Conservation (phyloP, 495 filamentous ascomycete genomes). For the Cryomyces minteri region DNA sequence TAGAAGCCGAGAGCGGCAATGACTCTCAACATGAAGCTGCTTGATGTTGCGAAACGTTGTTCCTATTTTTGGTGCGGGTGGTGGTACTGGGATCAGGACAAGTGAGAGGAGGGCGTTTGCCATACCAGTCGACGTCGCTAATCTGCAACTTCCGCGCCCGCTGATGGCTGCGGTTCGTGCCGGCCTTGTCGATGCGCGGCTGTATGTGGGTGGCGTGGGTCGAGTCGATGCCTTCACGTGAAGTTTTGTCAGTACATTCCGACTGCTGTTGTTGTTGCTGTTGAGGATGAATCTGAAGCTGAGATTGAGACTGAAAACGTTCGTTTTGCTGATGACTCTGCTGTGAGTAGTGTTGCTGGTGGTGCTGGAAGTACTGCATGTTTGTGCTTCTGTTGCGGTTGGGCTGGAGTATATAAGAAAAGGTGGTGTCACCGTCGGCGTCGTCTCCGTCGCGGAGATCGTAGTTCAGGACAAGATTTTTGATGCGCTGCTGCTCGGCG, state of each 20-base stretch:
- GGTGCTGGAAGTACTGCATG: background rate
- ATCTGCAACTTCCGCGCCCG: conserved; percentile 82
- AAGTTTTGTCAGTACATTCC: conserved; percentile 17
- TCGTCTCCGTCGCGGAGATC: conserved; percentile 70
- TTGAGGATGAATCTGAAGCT: background rate
- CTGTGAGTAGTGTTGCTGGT: no score
- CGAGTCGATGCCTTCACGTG: conserved; percentile 3
- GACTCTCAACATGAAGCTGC: no score
- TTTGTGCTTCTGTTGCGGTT: background rate
- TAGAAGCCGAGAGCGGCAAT: no score
- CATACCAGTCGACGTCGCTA: conserved; percentile 94
- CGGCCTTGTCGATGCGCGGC: conserved; percentile 39
- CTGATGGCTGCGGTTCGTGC: conserved; percentile 56
- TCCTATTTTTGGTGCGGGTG: no score
- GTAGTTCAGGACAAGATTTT: conserved; percentile 90
- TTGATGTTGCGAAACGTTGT: no score
- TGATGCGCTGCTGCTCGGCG: conserved; percentile 95
- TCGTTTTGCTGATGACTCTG: no score
- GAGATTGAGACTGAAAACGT: no score
- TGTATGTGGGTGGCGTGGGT: conserved; percentile 15
- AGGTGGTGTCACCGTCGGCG: conserved; percentile 44
- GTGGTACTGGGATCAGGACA: no score
- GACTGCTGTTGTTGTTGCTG: conserved; percentile 20
- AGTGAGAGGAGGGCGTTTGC: no score
- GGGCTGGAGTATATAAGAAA: conserved; percentile 26